Percentiles rank a stretch among this genome's conserved stretches.
These are phyloP conservation scores for Sporothrix variecibatus DNA, from an alignment of 2,329 filamentous ascomycete species.

Conservation along the genomic window DNA sequence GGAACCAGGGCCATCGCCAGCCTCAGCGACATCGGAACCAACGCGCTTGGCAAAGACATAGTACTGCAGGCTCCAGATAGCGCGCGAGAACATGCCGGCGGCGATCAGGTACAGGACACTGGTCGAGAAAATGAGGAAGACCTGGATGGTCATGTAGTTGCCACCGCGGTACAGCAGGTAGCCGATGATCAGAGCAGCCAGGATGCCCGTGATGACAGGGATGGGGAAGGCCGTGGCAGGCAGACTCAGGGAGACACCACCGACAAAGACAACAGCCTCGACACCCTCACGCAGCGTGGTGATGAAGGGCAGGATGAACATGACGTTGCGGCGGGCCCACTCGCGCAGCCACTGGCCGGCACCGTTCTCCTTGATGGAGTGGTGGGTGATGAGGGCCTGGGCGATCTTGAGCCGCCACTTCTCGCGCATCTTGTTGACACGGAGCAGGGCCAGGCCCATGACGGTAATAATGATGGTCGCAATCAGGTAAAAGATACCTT, in stretches of 20 bases:
- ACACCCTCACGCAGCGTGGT: constrained; percentile 85
- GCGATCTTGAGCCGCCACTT: constrained; percentile 87
- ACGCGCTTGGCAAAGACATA: constrained; percentile 52
- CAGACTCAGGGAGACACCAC: constrained; percentile 75
- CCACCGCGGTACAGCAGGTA: constrained; percentile 65
- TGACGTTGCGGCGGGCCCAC: constrained; percentile 64
- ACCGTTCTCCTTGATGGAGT: constrained; percentile 39
- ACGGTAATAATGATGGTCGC: constrained; percentile 78
- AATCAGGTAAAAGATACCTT: constrained; percentile 74
- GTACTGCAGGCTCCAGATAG: constrained; percentile 70
- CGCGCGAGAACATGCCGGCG: constrained; percentile 75
- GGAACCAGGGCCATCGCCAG: constrained; percentile 65
- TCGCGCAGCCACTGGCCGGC: constrained; percentile 57
- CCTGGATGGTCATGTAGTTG: constrained; percentile 31
- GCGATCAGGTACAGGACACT: constrained; percentile 80
- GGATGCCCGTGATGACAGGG: constrained; percentile 70
- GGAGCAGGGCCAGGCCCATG: constrained; percentile 77
- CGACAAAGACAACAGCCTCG: constrained; percentile 83
- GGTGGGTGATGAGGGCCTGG: constrained; percentile 60
- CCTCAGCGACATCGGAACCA: constrained; percentile 55
- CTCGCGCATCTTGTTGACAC: constrained; percentile 78
- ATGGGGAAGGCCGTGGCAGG: constrained; percentile 77
- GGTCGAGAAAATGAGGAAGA: constrained; percentile 74
- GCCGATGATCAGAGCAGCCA: constrained; percentile 67
- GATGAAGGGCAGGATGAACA: constrained; percentile 85